phyloP scores from a whole-genome alignment of 306 rosid species.

The Ochetophila trinervis region DNA sequence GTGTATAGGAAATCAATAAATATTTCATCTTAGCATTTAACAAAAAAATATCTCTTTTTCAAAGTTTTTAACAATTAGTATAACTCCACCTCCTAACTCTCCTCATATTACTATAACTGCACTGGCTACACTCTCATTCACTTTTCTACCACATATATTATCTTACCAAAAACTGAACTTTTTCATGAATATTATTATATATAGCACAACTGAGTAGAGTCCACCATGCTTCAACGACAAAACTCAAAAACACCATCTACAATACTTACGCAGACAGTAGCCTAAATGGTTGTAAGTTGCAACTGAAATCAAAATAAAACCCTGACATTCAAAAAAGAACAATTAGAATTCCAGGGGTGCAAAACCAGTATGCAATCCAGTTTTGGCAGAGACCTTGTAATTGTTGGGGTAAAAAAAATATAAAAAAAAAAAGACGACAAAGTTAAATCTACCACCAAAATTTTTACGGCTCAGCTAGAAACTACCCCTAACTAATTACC shows the following conservation, averaged over 20 bases:
- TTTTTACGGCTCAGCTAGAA: not conserved
- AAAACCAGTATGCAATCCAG: not conserved
- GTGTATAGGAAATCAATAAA: too few relatives aligned
- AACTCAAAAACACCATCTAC: not conserved
- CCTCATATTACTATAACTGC: too few relatives aligned
- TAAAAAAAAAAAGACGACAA: not conserved
- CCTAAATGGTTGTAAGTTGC: not conserved
- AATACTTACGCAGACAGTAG: slow-evolving; percentile 4
- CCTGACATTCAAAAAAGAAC: slow-evolving; percentile 15
- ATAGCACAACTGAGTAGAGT: not conserved
- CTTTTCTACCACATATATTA: too few relatives aligned
- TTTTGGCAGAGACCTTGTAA: not conserved
- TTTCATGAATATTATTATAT: too few relatives aligned
- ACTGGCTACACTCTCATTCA: too few relatives aligned
- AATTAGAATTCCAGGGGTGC: not conserved
- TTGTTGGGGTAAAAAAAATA: not conserved
- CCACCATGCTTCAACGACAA: not conserved
- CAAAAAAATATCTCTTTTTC: too few relatives aligned
- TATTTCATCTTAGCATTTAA: too few relatives aligned
- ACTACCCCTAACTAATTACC: slow-evolving; percentile 4
- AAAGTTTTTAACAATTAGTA: too few relatives aligned
- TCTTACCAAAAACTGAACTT: too few relatives aligned
- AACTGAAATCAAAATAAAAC: slow-evolving; percentile 14
- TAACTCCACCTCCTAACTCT: too few relatives aligned
- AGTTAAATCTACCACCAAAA: not conserved